Evolutionary conservation across 768 basidiomycete species (phyloP), one percentile per base, ranked within the genome.

Genomic region (Kwoniella sp.): DNA sequence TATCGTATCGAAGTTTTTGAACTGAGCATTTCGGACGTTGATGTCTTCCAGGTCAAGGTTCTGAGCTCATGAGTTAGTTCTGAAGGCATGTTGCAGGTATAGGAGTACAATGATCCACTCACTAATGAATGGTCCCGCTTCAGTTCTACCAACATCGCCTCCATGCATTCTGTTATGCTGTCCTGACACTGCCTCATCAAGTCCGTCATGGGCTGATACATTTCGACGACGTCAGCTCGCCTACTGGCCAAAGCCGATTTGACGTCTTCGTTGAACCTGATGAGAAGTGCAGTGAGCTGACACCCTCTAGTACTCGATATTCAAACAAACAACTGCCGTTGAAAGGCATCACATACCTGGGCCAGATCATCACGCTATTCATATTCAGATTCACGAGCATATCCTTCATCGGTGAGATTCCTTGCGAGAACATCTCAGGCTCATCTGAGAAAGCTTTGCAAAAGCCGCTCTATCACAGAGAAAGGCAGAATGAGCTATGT

Each of bases 401-500:
- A 58, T 89, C 93, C 73, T 88, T 90, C 23, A 99, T 83, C 0
- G 96, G 96, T 1, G 91, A 92, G 79, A 98, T 81, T 0, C 94
- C 95, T 67, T 87, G 91, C 0, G 90, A 93, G 66, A 99, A 96
- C 67, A 90, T 87, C 79, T 98, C 96, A 3, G 95, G 93, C 73
- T 97, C 90, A 79, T 98, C 96, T 1, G 93, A 92, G 76, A 99
- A 96, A 0, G 93, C 96, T 80, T 99, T 98, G 69, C 97, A 83
- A 80, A 98, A 99, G 0, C 95, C 95, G 1, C 84, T 84, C 77
- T 85, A 17, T 34, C 37, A 55, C 25, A 29, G 13, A 48, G 20
- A 4, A 3, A 7, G n/a, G 61, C 1, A 17, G n/a, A 25, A n/a
- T 62, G 11, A 63, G 50, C 55, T 28, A 0, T 20, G 1, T 28